Base-by-base conservation (phyloP, 2,329 filamentous ascomycete species). In the Fusarium fracticaudum region DNA sequence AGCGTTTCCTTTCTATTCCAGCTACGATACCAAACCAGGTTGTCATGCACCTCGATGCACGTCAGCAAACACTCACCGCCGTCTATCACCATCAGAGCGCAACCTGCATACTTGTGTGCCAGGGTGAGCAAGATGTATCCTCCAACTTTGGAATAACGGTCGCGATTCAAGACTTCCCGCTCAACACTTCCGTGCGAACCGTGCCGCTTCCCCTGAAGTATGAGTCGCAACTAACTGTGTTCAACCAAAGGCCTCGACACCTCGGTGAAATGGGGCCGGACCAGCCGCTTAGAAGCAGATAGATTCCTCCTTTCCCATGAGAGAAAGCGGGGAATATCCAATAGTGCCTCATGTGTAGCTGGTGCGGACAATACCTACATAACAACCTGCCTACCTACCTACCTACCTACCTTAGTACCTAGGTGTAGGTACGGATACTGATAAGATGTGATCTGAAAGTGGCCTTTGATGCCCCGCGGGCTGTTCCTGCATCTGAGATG, bases 51-150 rank as follows among this genome's bases (percentile, higher is more conserved):
- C 47, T 61, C 38, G 47, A 68, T 43, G 72, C 72, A 74, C 44
- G 57, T 75, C 71, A 74, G 72, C 72, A 72, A 63, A 69, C 51
- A 62, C 64, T 73, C 72, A 72, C 72, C 72, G 72, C 72, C 57
- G 71, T 74, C 54, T 61, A 54, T 53, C 54, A 41, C 64, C 37
- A 55, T 60, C 50, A 48, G 43, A 62, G 51, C 29, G 38, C 45
- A 74, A 48, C 48, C 60, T 73, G 54, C 59, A 50, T 72, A 8
- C 13, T 20, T 55, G 37, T 74, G 47, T 45, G 70, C 54, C 51
- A 65, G 60, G 22, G 50, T 40, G 33, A 66, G 38, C 51, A 68
- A 43, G 50, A 69, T 60, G 48, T 45, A 33, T 51, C 60, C 61
- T 38, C 33, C 18, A 29, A 45, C 43, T 41, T 47, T 48, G 20